Evolutionary conservation across 192 early-diverging fungal genomes (phyloP), one percentile per base, ranked within the genome.

Genomic region (Entomortierella parvispora): DNA sequence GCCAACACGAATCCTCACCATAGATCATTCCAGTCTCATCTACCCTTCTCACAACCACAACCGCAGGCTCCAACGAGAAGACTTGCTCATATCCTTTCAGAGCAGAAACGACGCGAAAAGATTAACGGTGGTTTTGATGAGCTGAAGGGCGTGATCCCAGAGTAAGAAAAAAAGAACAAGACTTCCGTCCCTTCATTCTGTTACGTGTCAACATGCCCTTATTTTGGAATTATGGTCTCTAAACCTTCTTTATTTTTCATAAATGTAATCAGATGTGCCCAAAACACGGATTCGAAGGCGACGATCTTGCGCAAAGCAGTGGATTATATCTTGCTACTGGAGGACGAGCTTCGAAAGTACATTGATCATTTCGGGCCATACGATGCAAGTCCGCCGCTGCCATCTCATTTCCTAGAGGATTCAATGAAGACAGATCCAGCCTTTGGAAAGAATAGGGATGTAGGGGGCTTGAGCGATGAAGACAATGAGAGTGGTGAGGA

Each of bases 71-170:
- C 79, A 12, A 63, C 65, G 17, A 62, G 80, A 42, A 31, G 80
- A n/a, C n/a, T 77, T 14, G 80, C 80, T 9, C 80, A 82, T 57
- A 82, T 82, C 26, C 42, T 69, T 10, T 71, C 75, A 4, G 80
- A 82, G 51, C 75, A 82, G 54, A 82, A 82, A 42, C 56, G 80
- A 4, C 67, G 80, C 25, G 76, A 79, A 31, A 82, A 82, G 64
- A 82, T 82, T 15, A 82, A 82, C 64, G 40, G 56, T 2, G 80
- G 80, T 2, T 82, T 82, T 59, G 68, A 79, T 11, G 80, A 82
- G 53, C 68, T 82, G 10, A 77, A 78, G 42, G 72, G 69, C 45
- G 75, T 78, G 1, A 77, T 82, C n/a, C 80, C 80, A 11, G 62
- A 72, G 69, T 72, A 72, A 51, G 69, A n/a, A n/a, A n/a, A n/a